Percentiles rank a stretch among this genome's conserved stretches.
Evolutionary conservation across 1,284 basidiomycete species (phyloP).

Genomic region (Irpex sp.): DNA sequence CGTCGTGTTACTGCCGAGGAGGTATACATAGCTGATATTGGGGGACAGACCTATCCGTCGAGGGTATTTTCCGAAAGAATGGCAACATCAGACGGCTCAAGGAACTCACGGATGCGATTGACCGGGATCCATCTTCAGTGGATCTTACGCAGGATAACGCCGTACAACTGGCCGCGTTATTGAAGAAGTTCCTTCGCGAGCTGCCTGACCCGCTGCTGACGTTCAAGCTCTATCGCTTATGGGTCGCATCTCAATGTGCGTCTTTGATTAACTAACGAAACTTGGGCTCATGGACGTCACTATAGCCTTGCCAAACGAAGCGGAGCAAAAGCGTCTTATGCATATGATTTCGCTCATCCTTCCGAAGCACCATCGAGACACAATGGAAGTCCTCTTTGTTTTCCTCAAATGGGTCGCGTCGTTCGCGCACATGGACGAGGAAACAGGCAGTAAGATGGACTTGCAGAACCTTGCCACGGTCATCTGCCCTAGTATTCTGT

Average conservation of each 20-base stretch:
- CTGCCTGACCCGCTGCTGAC: constrained; percentile 96
- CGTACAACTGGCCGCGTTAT: constrained; percentile 92
- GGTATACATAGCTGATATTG: neutral
- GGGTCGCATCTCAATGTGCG: constrained; percentile 87
- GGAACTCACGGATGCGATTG: constrained; percentile 88
- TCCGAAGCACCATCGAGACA: constrained; percentile 93
- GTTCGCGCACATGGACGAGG: constrained; percentile 97
- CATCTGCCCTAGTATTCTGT: constrained; percentile 94
- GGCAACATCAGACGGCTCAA: constrained; percentile 95
- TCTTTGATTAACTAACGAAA: constrained; percentile 15
- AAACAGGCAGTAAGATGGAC: constrained; percentile 99
- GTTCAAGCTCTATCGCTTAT: constrained; percentile 87
- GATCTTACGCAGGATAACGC: constrained; percentile 95
- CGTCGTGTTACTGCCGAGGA: constrained; percentile 28
- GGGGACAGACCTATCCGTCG: constrained; percentile 88
- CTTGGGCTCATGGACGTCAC: neutral
- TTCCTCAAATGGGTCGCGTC: constrained; percentile 99
- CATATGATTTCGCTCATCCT: constrained; percentile 87
- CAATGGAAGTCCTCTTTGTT: constrained; percentile 96
- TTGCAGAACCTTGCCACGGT: constrained; percentile 96
- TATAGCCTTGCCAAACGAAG: constrained; percentile 70
- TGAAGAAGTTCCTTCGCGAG: constrained; percentile 97
- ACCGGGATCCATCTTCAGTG: constrained; percentile 87
- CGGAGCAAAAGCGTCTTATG: constrained; percentile 80
- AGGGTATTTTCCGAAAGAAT: constrained; percentile 98